These are phyloP conservation scores for Hirschfeldia incana DNA, from an alignment of 345 rosid species.

Conservation along the genomic window DNA sequence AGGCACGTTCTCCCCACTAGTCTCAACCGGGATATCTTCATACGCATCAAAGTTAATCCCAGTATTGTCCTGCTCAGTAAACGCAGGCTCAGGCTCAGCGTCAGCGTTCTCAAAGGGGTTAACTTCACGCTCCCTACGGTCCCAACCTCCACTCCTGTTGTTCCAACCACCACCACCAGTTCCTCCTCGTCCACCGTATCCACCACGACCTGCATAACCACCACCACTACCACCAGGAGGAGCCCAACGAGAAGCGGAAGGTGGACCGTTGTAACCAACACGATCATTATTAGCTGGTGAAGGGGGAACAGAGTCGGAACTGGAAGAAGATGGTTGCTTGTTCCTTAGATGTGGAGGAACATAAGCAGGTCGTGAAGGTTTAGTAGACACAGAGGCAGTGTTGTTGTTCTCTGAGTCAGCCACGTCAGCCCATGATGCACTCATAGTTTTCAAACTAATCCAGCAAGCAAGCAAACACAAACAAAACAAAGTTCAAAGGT, in stretches of 20 bases:
- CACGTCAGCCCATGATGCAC: conserved; percentile 98
- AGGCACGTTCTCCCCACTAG: conserved; percentile 96
- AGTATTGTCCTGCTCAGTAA: conserved; percentile 64
- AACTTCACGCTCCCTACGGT: conserved; percentile 77
- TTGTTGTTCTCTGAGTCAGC: conserved; percentile 88
- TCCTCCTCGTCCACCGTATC: conserved; percentile 30
- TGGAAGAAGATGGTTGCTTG: conserved; percentile 45
- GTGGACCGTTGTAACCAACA: conserved; percentile 45
- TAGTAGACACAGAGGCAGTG: conserved; percentile 48
- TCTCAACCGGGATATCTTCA: conserved; percentile 96
- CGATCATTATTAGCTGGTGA: conserved; percentile 46
- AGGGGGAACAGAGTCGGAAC: conserved; percentile 39
- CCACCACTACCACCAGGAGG: conserved; percentile 40
- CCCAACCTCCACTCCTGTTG: conserved; percentile 77
- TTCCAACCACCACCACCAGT: conserved; percentile 60
- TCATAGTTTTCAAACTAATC: conserved; percentile 42
- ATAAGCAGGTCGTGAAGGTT: conserved; percentile 53
- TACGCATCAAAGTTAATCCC: conserved; percentile 95
- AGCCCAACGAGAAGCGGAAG: conserved; percentile 64
- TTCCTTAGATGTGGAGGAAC: conserved; percentile 92
- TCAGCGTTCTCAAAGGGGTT: conserved; percentile 81
- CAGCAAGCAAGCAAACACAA: neutral
- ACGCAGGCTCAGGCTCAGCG: conserved; percentile 46
- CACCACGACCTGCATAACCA: conserved; percentile 28
- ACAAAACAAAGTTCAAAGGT: neutral